These are phyloP conservation scores for Gentiana macrophylla DNA, from an alignment of 257 asterid genomes.

Conservation along the genomic window DNA sequence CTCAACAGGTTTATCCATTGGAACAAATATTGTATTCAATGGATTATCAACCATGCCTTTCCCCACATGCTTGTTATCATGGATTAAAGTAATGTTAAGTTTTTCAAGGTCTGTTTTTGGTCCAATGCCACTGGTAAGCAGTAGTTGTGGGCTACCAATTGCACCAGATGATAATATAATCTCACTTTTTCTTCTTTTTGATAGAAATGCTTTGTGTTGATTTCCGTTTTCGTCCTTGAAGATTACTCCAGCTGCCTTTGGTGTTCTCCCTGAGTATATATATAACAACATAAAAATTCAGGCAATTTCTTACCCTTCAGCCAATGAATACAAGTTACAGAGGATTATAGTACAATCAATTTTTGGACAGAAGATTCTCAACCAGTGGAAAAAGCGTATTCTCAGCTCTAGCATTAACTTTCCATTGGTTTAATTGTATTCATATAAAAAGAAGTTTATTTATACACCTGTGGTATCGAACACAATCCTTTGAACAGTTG, in stretches of 20 bases:
- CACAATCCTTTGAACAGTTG: conserved; percentile 61
- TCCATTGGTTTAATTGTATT: no score
- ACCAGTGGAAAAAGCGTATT: no score
- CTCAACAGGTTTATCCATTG: conserved; percentile 43
- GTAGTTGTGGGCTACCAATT: conserved; percentile 90
- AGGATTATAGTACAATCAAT: no score
- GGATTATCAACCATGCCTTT: conserved; percentile 84
- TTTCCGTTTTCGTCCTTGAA: conserved; percentile 82
- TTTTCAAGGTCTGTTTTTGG: conserved; percentile 57
- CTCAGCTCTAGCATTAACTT: no score
- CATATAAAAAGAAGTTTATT: background rate
- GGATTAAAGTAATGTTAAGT: conserved; percentile 54
- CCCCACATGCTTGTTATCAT: conserved; percentile 63
- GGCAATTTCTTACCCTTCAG: no score
- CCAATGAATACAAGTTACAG: no score
- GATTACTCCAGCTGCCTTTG: conserved; percentile 63
- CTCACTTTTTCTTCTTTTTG: conserved; percentile 59
- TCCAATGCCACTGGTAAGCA: conserved; percentile 86
- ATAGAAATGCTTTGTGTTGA: conserved; percentile 52
- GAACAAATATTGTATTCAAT: conserved; percentile 74
- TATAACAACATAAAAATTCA: no score
- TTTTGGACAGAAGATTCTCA: no score
- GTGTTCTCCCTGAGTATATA: conserved; percentile 40
- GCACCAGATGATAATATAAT: conserved; percentile 80
- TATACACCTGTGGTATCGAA: conserved; percentile 50